phyloP scores from a whole-genome alignment of 1,139 yeast species.

The Pneumocystis murina region DNA sequence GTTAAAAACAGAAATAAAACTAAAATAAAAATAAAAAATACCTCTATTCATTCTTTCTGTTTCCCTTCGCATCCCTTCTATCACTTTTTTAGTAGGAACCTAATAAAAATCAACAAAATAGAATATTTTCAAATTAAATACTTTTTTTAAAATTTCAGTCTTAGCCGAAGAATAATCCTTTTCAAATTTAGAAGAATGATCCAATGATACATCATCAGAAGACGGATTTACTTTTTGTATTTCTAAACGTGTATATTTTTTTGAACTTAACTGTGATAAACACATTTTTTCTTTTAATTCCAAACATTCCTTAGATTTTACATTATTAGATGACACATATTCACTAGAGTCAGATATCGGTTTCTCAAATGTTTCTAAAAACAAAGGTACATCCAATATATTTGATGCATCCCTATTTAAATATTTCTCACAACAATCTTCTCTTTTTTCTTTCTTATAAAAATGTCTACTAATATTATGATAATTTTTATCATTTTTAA shows the following conservation, averaged over 20 bases:
- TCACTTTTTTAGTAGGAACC: slow-evolving; percentile 18
- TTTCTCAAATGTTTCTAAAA: not conserved
- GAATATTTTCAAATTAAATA: not conserved
- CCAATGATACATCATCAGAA: not conserved
- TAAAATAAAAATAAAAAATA: slow-evolving; percentile 1
- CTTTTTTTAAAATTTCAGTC: not conserved
- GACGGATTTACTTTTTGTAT: not conserved
- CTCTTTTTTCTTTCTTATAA: not conserved
- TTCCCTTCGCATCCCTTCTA: slow-evolving; percentile 22
- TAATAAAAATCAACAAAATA: not conserved
- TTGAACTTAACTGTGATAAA: not conserved
- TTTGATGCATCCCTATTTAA: not conserved
- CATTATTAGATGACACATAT: not conserved
- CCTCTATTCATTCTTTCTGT: slow-evolving; percentile 22
- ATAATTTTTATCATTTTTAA: not conserved
- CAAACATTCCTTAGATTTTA: not conserved
- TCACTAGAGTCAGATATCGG: not conserved
- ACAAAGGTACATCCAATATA: not conserved
- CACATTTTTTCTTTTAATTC: not conserved
- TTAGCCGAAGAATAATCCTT: not conserved
- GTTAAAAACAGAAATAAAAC: not conserved
- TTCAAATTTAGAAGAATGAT: not conserved
- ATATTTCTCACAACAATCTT: not conserved
- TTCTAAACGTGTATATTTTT: not conserved
- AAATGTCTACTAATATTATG: not conserved